A percentile compares a stretch with the other conserved stretches of the same genome.
Evolutionary conservation across 2,329 filamentous ascomycete genomes (phyloP).

Genomic region (Xylariaceae sp.): DNA sequence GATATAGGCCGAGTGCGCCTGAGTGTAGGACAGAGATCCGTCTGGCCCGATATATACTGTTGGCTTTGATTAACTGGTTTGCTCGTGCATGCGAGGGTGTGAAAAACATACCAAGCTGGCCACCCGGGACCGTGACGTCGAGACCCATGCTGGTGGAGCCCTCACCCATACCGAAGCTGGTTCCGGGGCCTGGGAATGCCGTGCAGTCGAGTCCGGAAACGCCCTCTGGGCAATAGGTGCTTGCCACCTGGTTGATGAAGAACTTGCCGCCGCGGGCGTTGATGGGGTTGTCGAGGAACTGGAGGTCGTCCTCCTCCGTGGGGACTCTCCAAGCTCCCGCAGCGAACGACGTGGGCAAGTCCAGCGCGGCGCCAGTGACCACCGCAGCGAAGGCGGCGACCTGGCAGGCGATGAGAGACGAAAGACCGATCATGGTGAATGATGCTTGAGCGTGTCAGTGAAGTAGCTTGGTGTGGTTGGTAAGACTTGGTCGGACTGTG

Average conservation of each 20-base stretch:
- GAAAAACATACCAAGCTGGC: constrained; percentile 21
- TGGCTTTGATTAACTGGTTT: neutral
- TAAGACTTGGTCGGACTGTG: neutral
- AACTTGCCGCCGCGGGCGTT: constrained; percentile 26
- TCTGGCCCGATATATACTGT: constrained; percentile 24
- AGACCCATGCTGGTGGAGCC: constrained; percentile 14
- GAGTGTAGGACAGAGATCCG: constrained; percentile 23
- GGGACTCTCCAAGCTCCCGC: constrained; percentile 19
- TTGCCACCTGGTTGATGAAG: constrained; percentile 20
- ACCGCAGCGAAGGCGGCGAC: constrained; percentile 1
- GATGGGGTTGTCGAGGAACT: constrained; percentile 18
- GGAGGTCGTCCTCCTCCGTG: neutral
- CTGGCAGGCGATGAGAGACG: constrained; percentile 7
- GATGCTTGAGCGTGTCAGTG: neutral
- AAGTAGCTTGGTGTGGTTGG: neutral
- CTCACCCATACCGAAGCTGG: constrained; percentile 18
- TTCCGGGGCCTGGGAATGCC: constrained; percentile 15
- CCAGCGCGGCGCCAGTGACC: too few species aligned
- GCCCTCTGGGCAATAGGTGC: constrained; percentile 22
- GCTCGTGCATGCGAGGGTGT: neutral
- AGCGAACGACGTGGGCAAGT: constrained; percentile 8
- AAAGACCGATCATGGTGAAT: constrained; percentile 12
- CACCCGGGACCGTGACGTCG: constrained; percentile 21
- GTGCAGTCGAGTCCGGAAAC: constrained; percentile 19
- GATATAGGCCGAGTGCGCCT: constrained; percentile 19